Evolutionary conservation across 352 stramenopile species (phyloP).

Genomic region (Pythium aphanidermatum): DNA sequence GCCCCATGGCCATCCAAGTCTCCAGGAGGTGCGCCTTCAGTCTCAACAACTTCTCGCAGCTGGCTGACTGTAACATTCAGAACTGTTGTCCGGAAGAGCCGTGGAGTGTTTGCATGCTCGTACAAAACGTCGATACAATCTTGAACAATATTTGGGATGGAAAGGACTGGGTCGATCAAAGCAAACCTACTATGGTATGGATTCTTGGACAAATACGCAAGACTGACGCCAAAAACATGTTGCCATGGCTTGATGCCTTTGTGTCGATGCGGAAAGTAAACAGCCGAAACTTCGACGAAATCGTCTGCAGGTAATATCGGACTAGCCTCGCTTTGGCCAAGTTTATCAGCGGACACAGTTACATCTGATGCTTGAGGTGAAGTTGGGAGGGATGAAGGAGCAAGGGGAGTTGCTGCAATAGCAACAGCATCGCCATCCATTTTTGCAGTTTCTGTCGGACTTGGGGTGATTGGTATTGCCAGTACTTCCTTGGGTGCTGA

Average conservation of each 20-base stretch:
- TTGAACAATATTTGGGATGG: constrained; percentile 70
- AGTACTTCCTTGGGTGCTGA: constrained; percentile 14
- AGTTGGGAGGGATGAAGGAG: constrained; percentile 4
- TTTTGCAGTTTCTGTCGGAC: background rate
- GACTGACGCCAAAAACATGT: constrained; percentile 69
- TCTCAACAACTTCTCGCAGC: constrained; percentile 71
- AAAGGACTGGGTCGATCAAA: constrained; percentile 64
- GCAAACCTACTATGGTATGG: constrained; percentile 76
- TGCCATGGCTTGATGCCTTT: constrained; percentile 81
- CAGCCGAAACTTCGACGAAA: constrained; percentile 40
- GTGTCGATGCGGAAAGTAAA: constrained; percentile 61
- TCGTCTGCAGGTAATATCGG: constrained; percentile 17
- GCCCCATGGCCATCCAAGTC: constrained; percentile 62
- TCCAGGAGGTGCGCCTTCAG: constrained; percentile 43
- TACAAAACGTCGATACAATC: constrained; percentile 72
- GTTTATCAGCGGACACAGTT: constrained; percentile 20
- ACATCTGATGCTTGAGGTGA: constrained; percentile 21
- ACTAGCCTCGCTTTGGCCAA: constrained; percentile 4
- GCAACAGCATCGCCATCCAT: constrained; percentile 11
- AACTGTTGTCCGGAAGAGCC: constrained; percentile 77
- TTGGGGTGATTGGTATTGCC: constrained; percentile 13
- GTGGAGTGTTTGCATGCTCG: constrained; percentile 50
- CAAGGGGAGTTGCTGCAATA: constrained; percentile 2
- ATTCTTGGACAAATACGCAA: constrained; percentile 72
- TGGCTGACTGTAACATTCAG: constrained; percentile 63